Conservation (phyloP, 371 early-diverging fungal genomes). For the Synchytrium microbalum region DNA sequence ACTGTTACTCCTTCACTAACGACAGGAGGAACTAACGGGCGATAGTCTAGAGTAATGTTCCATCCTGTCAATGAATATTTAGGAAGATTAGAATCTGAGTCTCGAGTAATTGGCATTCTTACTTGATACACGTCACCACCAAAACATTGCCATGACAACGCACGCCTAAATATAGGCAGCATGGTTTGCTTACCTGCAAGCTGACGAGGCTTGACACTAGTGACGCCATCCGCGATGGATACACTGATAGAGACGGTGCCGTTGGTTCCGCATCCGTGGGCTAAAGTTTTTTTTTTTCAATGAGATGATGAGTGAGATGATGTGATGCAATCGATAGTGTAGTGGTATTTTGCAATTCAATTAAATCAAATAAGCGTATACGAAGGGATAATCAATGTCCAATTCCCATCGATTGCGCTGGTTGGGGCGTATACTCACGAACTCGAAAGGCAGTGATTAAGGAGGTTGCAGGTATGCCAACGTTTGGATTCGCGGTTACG, state of each 20-base stretch:
- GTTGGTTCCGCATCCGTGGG: constrained; percentile 30
- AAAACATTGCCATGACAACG: too few relatives aligned
- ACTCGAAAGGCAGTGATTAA: constrained; percentile 10
- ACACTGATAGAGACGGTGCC: constrained; percentile 25
- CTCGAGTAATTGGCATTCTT: too few relatives aligned
- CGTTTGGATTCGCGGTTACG: constrained; percentile 10
- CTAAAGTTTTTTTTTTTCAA: constrained; percentile 5
- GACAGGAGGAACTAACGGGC: constrained; percentile 24
- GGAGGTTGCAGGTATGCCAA: constrained; percentile 5
- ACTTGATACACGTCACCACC: too few relatives aligned
- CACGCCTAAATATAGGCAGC: too few relatives aligned
- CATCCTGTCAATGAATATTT: constrained; percentile 25
- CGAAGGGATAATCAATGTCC: neutral
- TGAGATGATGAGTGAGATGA: neutral
- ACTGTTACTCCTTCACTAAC: constrained; percentile 14
- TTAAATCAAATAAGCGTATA: too few relatives aligned
- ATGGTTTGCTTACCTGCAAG: neutral
- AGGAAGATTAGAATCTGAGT: too few relatives aligned
- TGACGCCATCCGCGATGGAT: constrained; percentile 20
- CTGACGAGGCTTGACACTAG: constrained; percentile 21
- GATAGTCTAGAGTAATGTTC: constrained; percentile 11
- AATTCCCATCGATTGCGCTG: neutral
- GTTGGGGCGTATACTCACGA: constrained; percentile 13
- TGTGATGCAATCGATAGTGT: too few relatives aligned
- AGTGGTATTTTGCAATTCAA: too few relatives aligned